phyloP scores from a whole-genome alignment of 2,329 filamentous ascomycete genomes.

The Claviceps digitariae region DNA sequence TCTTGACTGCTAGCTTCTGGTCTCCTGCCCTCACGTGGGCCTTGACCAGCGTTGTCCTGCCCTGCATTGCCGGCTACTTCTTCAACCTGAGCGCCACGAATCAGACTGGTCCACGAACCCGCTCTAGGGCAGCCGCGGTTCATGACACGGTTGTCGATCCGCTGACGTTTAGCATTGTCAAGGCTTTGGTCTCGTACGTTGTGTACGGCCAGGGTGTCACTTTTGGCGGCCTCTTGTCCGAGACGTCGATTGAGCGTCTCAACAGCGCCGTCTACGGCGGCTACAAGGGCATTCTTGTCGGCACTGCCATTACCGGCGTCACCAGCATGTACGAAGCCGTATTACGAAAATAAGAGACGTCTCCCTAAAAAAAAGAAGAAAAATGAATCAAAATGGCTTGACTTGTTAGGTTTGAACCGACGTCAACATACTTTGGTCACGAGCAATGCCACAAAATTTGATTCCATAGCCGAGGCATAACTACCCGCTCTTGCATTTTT shows the following conservation, averaged over 20 bases:
- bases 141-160: constrained; percentile 61
- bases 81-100: constrained; percentile 63
- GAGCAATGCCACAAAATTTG: too few relatives aligned
- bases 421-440: too few relatives aligned
- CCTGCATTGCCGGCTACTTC: constrained; percentile 67
- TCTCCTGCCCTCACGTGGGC: constrained; percentile 65
- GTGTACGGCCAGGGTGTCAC: constrained; percentile 59
- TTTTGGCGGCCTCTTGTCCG: constrained; percentile 47
- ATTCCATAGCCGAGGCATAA: too few relatives aligned
- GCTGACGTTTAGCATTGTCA: constrained; percentile 77
- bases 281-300: constrained; percentile 55
- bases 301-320: constrained; percentile 52
- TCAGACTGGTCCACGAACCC: constrained; percentile 27
- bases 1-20: constrained; percentile 74
- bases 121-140: constrained; percentile 19
- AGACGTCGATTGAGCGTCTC: constrained; percentile 47
- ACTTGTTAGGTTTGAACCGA: too few relatives aligned
- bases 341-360: constrained; percentile 43
- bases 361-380: neutral
- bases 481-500: too few relatives aligned
- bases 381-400: neutral
- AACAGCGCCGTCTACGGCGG: constrained; percentile 56
- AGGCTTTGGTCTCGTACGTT: constrained; percentile 68
- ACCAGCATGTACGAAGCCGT: constrained; percentile 67
- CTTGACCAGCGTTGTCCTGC: constrained; percentile 56